Base-by-base conservation (phyloP, 1,284 basidiomycete genomes). In the Cutaneotrichosporon cyanovorans region DNA sequence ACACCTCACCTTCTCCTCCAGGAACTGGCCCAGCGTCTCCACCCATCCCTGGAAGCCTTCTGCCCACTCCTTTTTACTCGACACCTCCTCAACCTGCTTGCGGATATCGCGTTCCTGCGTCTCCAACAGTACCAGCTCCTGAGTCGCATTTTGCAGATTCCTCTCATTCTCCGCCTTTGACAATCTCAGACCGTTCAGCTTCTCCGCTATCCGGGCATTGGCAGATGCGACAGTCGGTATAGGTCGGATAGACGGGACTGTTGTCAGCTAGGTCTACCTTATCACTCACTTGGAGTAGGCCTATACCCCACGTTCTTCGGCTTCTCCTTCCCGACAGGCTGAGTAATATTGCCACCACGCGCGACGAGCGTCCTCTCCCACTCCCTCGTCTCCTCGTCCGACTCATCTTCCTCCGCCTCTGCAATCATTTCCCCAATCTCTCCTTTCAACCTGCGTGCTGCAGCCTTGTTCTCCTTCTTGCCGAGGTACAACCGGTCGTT, bases 61-160 rank as follows among this genome's bases (percentile, higher is more conserved):
- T 57, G 93, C 91, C 88, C 89, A 96, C 36, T 83, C 82, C 38
- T 85, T 76, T 69, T 93, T 93, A 38, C 75, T 77, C 63, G 91
- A 90, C 0, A 87, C 84, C 48, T 77, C 76, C 37, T 77, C 78
- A 4, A 95, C 83, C 76, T 92, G 83, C 22, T 78, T 75, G 14
- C 89, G 78, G 68, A 96, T 75, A 53, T 90, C 87, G 16, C 71
- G 73, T 66, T 93, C 90, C 46, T 88, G 81, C 19, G 75, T 67
- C 40, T 87, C 83, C 1, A 93, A 74, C 51, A 83, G 77, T 0
- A 73, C 68, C n/a, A 81, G 76, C 60, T 96, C 88, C 45, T 78
- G 74, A 0, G 77, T 61, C 5, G 68, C 64, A 6, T 62, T 60
- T 18, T 65, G 63, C 15, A 74, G 55, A 25, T 53, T 58, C 8